Base-by-base conservation (phyloP, 2,329 filamentous ascomycete genomes). In the Knoxdaviesia capensis region DNA sequence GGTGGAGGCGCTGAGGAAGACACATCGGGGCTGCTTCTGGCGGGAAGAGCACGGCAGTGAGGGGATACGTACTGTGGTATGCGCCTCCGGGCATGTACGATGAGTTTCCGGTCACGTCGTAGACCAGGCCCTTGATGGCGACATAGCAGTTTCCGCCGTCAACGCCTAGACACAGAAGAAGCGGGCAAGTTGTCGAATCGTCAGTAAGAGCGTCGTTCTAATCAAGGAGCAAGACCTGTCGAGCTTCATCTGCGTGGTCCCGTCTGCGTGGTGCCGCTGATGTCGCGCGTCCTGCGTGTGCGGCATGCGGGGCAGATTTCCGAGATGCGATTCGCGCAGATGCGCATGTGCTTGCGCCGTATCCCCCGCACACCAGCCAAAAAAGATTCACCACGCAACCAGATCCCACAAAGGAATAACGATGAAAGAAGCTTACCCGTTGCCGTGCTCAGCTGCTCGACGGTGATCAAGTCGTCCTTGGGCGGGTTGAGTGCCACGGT, bases 51-150 rank as follows among this genome's bases (percentile, higher is more conserved):
- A 20, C 20, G 20, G 20, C 20, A 20, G 3, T 20, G 20, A 40
- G 31, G 31, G 38, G 7, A 28, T 29, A 60, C 69, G 54, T 66
- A 94, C 90, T 82, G 52, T 83, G 72, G 60, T 98, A 98, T 48
- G 79, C 76, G 39, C 84, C 87, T 29, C 77, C 80, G 7, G 81
- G 76, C 39, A 77, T 75, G 57, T 98, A 98, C 10, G 82, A 77
- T 49, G 81, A 77, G 60, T 96, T 98, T 41, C 80, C 82, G 29
- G 75, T 85, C 46, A 98, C 90, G 55, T 98, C 88, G 55, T 94
- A 98, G 41, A 98, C 80, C 46, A 80, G 84, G 51, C 90, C 88
- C 65, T 80, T 80, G 59, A 81, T 80, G 38, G 75, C 77, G 36
- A 81, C 75, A 50, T 79, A 80, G 54, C 69, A 74, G 51, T 72